Evolutionary conservation across 1,284 basidiomycete genomes (phyloP), one percentile per base, ranked within the genome.

Genomic region (Ganoderma sp.): DNA sequence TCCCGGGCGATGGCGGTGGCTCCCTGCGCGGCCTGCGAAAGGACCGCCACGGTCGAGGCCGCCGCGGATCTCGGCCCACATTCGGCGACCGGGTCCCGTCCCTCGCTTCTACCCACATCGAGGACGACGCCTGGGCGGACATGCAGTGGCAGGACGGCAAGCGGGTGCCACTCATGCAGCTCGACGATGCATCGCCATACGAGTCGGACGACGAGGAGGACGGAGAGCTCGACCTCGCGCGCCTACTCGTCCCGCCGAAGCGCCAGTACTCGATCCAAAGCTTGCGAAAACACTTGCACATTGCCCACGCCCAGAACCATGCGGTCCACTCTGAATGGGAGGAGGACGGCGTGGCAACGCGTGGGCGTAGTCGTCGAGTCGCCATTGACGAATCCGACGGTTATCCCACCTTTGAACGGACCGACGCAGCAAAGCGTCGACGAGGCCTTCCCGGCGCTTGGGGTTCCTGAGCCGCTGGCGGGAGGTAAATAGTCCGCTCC

Each of bases 201-300:
- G 78, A 81, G 15, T 79, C 79, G 3, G 81, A 83, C 2, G 80
- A 81, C 28, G 87, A 87, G 17, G 88, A 88, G 1, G 89, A 89
- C 34, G 87, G 83, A 10, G 90, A 91, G 71, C 81, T 91, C 45
- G 85, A 90, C 73, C 82, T 92, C 52, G 87, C 90, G 10, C 83
- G 84, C 45, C 82, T 92, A 66, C 84, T 92, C 45, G 86, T 90
- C n/a, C 89, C 88, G 12, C 84, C 91, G 15, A 90, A 88, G 75
- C 82, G 91, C 42, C 91, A 91, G 74, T 84, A 89, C 67, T 90
- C 89, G 10, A 91, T 91, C 70, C 85, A 83, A 70, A 90, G 88
- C 75, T 78, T 91, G 66, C 81, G 90, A 62, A 85, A 81, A 65
- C 88, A 91, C 71, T 80, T 91, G 9, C 82, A 81, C n/a, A 75